Evolutionary conservation across 495 filamentous ascomycete genomes (phyloP), one percentile per base, ranked within the genome.

Genomic region (Aspergillus funiculosus): DNA sequence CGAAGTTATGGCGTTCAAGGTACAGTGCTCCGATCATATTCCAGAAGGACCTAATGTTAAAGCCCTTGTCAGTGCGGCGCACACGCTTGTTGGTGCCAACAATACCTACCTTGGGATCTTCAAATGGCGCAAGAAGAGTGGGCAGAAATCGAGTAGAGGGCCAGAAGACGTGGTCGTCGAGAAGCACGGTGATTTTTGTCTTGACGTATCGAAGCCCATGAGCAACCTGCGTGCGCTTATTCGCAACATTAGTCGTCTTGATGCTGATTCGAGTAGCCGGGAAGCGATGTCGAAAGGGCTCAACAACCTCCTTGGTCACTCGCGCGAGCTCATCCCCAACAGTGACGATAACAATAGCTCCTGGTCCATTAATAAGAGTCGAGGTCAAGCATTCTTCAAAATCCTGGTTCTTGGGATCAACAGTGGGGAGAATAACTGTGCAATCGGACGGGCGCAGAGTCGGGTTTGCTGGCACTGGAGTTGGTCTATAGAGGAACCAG

Each of bases 1-100:
- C 76, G 27, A 78, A 80, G 57, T 80, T 79, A 51, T 76, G 75
- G 1, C 77, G 71, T 44, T 72, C 68, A 6, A 82, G 71, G 53
- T 79, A 79, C 2, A 69, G 48, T 15, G 64, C 61, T 2, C 70
- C 72, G n/a, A 79, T 60, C 57, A 76, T 66, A 54, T 80, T 77
- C 60, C 63, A 73, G 52, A 75, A 57, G 21, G 58, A 58, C 0
- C 58, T 48, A 13, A 45, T 50, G 55, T 61, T 60, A 14, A 63
- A 52, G 7, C 45, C 46, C 5, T 45, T 54, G 17, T 56, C 54
- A 1, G 45, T 39, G 11, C 76, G 67, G 3, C 56, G 59, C 0
- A 74, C 75, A 0, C 62, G 61, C 48, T 76, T 76, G 52, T 65
- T 73, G 14, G 75, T 78, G 0, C 74, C 78, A 6, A 77, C 75